phyloP scores from a whole-genome alignment of 2,329 filamentous ascomycete genomes.

The Fusarium torreyae region DNA sequence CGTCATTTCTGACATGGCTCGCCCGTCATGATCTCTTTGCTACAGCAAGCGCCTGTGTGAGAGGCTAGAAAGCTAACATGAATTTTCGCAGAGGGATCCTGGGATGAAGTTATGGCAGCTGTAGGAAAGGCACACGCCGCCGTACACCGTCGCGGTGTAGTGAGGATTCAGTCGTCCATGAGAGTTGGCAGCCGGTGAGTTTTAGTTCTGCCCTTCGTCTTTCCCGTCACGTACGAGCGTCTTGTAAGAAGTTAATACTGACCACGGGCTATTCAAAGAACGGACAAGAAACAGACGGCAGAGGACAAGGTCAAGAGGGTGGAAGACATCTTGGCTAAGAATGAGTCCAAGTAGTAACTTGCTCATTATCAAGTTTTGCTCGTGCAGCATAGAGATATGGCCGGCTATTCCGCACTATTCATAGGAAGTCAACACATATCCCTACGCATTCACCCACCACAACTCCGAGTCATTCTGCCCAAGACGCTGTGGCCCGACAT shows the following conservation, averaged over 20 bases:
- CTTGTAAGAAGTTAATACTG: constrained; percentile 1
- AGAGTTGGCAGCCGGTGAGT: constrained; percentile 82
- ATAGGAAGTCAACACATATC: constrained; percentile 3
- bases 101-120: constrained; percentile 88
- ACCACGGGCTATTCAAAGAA: constrained; percentile 63
- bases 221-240: neutral
- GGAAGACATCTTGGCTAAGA: constrained; percentile 62
- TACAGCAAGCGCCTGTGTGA: neutral
- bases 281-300: constrained; percentile 87
- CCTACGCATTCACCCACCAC: neutral
- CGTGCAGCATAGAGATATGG: neutral
- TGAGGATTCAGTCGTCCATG: constrained; percentile 91
- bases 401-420: neutral
- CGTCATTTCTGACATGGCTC: constrained; percentile 53
- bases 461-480: neutral
- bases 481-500: neutral
- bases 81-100: constrained; percentile 79
- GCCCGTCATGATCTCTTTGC: neutral
- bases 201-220: neutral
- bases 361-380: neutral
- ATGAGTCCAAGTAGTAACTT: constrained; percentile 24
- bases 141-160: constrained; percentile 82
- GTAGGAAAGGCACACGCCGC: constrained; percentile 89
- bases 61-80: neutral
- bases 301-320: constrained; percentile 82